phyloP scores from a whole-genome alignment of 495 filamentous ascomycete genomes.

The Penicillium maclennaniae region DNA sequence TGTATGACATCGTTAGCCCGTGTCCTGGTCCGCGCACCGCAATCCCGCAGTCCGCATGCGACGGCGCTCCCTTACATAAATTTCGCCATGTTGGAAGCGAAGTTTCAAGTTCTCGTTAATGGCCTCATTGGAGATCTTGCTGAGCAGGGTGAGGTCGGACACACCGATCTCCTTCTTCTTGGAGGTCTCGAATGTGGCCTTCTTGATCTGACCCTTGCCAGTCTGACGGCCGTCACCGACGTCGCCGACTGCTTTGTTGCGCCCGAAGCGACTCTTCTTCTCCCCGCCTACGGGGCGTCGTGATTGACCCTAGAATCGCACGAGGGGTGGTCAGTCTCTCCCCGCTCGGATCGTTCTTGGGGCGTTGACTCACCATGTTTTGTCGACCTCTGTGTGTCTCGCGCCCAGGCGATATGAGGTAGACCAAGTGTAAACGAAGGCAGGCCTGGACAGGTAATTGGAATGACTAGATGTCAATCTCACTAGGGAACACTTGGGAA shows the following conservation, averaged over 20 bases:
- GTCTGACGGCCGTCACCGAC: constrained; percentile 42
- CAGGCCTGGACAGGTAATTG: background rate
- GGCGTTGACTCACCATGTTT: constrained; percentile 32
- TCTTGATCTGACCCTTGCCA: constrained; percentile 74
- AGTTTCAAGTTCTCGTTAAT: constrained; percentile 99
- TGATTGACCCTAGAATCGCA: constrained; percentile 41
- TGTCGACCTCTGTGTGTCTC: constrained; percentile 29
- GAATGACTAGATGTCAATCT: constrained; percentile 12
- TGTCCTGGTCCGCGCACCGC: constrained; percentile 14
- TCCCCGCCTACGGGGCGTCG: constrained; percentile 47
- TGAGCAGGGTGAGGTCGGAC: constrained; percentile 94
- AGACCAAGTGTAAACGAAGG: constrained; percentile 13
- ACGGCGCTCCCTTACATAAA: constrained; percentile 65
- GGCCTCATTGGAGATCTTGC: constrained; percentile 97
- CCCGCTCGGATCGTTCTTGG: background rate
- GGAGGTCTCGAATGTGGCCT: constrained; percentile 88
- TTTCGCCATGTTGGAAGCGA: constrained; percentile 92
- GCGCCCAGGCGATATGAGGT: constrained; percentile 27
- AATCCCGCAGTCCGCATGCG: constrained; percentile 16
- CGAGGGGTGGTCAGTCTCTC: constrained; percentile 7
- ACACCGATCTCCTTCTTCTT: constrained; percentile 99
- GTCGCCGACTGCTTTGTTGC: constrained; percentile 44
- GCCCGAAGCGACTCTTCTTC: constrained; percentile 49
- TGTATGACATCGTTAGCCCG: constrained; percentile 36
- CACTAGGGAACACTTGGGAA: constrained; percentile 7